Evolutionary conservation across 345 rosid genomes (phyloP), one percentile per base, ranked within the genome.

Genomic region (Trapa incisa): DNA sequence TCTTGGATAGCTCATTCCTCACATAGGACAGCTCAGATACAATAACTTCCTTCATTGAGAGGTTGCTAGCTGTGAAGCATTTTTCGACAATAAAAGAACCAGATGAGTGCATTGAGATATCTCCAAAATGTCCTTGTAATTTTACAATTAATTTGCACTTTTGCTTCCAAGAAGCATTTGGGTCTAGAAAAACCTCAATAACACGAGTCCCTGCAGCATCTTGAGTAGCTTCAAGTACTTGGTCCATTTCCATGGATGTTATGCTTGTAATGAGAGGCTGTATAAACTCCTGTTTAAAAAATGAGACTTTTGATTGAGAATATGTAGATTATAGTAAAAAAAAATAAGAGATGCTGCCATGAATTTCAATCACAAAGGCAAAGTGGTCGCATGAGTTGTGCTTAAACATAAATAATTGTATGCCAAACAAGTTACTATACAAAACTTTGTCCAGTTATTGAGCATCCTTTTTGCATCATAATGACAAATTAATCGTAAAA

Each of bases 61-160:
- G 57, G 72, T 85, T 87, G 82, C 94, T 76, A 60, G 84, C 88
- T 70, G 71, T 45, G 54, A 90, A 90, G 79, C 98, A 90, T 77
- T 82, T 93, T 70, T 90, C 96, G 68, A 93, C 84, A 8, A 91
- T 86, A 75, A 88, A 93, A 71, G 94, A 88, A 73, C 98, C 92
- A 14, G 96, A 88, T 1, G 87, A 73, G 50, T 80, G 79, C 78
- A 79, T 71, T 16, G 94, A 76, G 68, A 93, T 87, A 79, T 87
- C 92, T 32, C 92, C 94, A 81, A 88, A 90, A 76, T 85, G 85
- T 75, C 91, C 94, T 60, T 82, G 83, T 68, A 90, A 72, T 96
- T 89, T 94, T 63, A 72, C 72, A 58, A 91, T 80, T 69, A 91
- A 70, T 80, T 85, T 82, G 61, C 82, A 85, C 73, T 91, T 94